Conservation (phyloP, 164 flowering plant genomes). For the Annona squamosa region DNA sequence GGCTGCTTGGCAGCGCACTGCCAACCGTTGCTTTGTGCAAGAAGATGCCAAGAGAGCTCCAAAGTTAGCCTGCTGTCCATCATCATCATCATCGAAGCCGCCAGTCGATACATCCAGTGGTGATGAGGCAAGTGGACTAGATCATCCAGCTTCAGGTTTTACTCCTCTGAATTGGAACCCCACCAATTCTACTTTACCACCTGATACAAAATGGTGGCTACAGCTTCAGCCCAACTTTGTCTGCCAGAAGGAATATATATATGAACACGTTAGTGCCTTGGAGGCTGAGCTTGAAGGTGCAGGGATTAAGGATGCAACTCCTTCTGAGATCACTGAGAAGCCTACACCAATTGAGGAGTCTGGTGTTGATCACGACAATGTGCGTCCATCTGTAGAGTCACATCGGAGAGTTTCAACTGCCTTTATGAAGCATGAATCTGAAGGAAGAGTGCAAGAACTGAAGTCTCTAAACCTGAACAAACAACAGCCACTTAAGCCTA, state of each 20-base stretch:
- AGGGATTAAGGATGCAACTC: slow-evolving; percentile 11
- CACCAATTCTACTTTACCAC: slow-evolving; percentile 20
- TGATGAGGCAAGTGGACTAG: slow-evolving; percentile 17
- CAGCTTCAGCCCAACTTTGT: slow-evolving; percentile 31
- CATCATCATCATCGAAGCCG: slow-evolving; percentile 29
- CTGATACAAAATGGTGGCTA: slow-evolving; percentile 46
- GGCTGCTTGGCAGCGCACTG: slow-evolving; percentile 88
- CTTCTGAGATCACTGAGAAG: slow-evolving; percentile 11
- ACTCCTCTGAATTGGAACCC: slow-evolving; percentile 26
- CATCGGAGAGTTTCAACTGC: slow-evolving; percentile 14
- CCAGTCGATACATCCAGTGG: slow-evolving; percentile 21
- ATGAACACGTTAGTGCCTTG: slow-evolving; percentile 26
- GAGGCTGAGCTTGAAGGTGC: slow-evolving; percentile 28
- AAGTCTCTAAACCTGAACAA: slow-evolving; percentile 12
- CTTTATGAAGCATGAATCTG: slow-evolving; percentile 22
- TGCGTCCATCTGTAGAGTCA: not conserved
- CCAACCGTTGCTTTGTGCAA: slow-evolving; percentile 87
- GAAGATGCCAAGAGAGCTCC: slow-evolving; percentile 91
- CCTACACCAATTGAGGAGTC: slow-evolving; percentile 9
- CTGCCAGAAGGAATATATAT: slow-evolving; percentile 23
- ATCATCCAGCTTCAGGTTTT: slow-evolving; percentile 15
- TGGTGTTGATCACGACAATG: not conserved
- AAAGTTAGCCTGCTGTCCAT: slow-evolving; percentile 51
- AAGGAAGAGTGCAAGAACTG: slow-evolving; percentile 20
- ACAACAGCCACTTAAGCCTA: slow-evolving; percentile 18